Percentiles rank a stretch among this genome's conserved stretches.
phyloP scores from a whole-genome alignment of 2,329 filamentous ascomycete genomes.

The Neonectria coccinea region DNA sequence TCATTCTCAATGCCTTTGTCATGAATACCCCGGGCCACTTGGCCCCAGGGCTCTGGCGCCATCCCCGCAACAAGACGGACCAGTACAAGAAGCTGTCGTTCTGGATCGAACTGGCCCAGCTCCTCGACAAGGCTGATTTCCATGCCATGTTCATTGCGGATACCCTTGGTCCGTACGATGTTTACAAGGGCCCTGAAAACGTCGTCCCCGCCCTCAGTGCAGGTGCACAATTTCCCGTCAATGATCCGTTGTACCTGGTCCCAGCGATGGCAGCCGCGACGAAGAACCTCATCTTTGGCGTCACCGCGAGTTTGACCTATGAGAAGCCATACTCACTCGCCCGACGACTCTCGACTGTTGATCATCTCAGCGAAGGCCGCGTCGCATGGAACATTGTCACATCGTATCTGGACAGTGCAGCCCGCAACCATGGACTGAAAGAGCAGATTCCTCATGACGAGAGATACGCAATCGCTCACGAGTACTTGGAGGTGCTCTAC shows the following conservation, averaged over 20 bases:
- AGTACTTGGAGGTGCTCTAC: constrained; percentile 27
- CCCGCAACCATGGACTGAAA: constrained; percentile 33
- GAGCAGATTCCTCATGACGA: constrained; percentile 53
- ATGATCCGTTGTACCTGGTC: constrained; percentile 52
- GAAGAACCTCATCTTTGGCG: constrained; percentile 55
- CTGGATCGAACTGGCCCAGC: constrained; percentile 60
- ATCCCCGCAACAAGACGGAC: constrained; percentile 35
- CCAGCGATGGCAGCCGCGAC: constrained; percentile 61
- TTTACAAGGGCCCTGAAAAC: constrained; percentile 32
- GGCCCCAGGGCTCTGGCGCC: constrained; percentile 35
- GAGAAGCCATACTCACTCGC: constrained; percentile 51
- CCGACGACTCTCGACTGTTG: constrained; percentile 50
- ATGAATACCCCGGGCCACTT: constrained; percentile 37
- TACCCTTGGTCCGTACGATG: constrained; percentile 57
- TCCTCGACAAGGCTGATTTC: constrained; percentile 59
- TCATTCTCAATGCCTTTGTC: constrained; percentile 36
- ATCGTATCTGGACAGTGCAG: constrained; percentile 47
- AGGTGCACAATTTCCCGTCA: constrained; percentile 57
- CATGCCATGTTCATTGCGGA: constrained; percentile 65
- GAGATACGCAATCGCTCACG: constrained; percentile 30
- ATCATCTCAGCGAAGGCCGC: constrained; percentile 51
- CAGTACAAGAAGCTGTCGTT: constrained; percentile 47
- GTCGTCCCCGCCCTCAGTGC: constrained; percentile 45
- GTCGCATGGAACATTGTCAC: constrained; percentile 64
- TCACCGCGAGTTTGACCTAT: constrained; percentile 52